Evolutionary conservation across 2,329 filamentous ascomycete genomes (phyloP).

Genomic region (Massarina eburnea): DNA sequence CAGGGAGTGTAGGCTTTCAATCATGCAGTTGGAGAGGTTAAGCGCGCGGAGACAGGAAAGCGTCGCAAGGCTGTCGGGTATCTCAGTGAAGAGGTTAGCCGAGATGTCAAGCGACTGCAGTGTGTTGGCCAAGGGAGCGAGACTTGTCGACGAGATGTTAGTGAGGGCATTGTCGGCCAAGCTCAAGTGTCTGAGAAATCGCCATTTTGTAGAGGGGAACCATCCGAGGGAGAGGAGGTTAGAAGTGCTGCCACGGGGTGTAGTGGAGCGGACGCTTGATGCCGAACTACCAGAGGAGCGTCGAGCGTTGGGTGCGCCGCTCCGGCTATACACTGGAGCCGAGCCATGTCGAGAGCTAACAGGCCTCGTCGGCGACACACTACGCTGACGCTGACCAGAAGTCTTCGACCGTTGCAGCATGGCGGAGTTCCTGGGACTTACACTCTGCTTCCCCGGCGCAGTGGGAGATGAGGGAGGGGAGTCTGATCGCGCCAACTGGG

Average conservation of each 20-base stretch:
- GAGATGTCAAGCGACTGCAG: conserved; percentile 92
- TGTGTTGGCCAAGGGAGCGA: conserved; percentile 81
- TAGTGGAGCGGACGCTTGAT: conserved; percentile 65
- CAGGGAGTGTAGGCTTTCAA: conserved; percentile 87
- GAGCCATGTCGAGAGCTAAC: conserved; percentile 72
- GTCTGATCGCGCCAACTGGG: conserved; percentile 68
- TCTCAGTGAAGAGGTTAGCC: conserved; percentile 87
- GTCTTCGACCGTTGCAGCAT: conserved; percentile 56
- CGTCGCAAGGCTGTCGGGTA: conserved; percentile 85
- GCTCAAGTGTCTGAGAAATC: conserved; percentile 88
- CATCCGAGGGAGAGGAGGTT: conserved; percentile 73
- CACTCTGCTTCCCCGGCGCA: conserved; percentile 47
- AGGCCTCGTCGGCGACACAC: conserved; percentile 79
- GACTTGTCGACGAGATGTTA: conserved; percentile 71
- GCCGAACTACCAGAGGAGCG: conserved; percentile 93
- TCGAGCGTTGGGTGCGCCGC: conserved; percentile 71
- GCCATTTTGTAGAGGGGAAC: conserved; percentile 87
- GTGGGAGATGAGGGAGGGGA: conserved; percentile 55
- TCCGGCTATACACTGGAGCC: conserved; percentile 64
- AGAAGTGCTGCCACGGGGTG: conserved; percentile 68
- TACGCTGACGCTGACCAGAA: conserved; percentile 59
- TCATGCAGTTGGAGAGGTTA: conserved; percentile 97
- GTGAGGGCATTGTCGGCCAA: conserved; percentile 90
- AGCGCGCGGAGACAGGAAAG: conserved; percentile 86
- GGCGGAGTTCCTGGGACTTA: conserved; percentile 50